Conservation (phyloP, 192 early-diverging fungal genomes). For the Dissophora globulifera region DNA sequence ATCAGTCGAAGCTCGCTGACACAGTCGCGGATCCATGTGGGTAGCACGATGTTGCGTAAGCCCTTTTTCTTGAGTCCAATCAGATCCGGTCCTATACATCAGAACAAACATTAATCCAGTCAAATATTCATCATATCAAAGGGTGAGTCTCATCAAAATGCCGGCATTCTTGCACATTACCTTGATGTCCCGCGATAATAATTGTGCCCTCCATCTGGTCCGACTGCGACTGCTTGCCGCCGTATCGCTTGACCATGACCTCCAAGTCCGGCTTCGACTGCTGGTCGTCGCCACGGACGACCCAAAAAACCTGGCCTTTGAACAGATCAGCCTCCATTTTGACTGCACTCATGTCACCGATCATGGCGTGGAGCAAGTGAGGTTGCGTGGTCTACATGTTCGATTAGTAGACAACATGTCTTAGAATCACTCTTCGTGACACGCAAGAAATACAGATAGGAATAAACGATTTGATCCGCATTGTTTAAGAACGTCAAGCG, state of each 20-base stretch:
- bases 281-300: slow-evolving; percentile 51
- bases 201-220: slow-evolving; percentile 55
- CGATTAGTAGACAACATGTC: too few species aligned
- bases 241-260: slow-evolving; percentile 65
- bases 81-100: slow-evolving; percentile 60
- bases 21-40: slow-evolving; percentile 74
- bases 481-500: background rate
- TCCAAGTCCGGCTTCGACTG: slow-evolving; percentile 69
- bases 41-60: slow-evolving; percentile 68
- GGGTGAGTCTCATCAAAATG: too few species aligned
- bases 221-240: slow-evolving; percentile 72
- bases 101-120: background rate
- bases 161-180: too few species aligned
- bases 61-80: slow-evolving; percentile 63
- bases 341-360: slow-evolving; percentile 57
- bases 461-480: background rate
- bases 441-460: too few species aligned
- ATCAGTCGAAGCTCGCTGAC: slow-evolving; percentile 59
- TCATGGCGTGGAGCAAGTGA: slow-evolving; percentile 16
- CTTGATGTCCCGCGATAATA: slow-evolving; percentile 58
- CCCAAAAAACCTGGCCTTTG: slow-evolving; percentile 56
- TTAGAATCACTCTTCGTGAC: too few species aligned
- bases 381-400: slow-evolving; percentile 26
- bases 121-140: too few species aligned
- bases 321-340: slow-evolving; percentile 65